These are phyloP conservation scores for Solanum verrucosum DNA, from an alignment of 257 asterid genomes.

Conservation along the genomic window DNA sequence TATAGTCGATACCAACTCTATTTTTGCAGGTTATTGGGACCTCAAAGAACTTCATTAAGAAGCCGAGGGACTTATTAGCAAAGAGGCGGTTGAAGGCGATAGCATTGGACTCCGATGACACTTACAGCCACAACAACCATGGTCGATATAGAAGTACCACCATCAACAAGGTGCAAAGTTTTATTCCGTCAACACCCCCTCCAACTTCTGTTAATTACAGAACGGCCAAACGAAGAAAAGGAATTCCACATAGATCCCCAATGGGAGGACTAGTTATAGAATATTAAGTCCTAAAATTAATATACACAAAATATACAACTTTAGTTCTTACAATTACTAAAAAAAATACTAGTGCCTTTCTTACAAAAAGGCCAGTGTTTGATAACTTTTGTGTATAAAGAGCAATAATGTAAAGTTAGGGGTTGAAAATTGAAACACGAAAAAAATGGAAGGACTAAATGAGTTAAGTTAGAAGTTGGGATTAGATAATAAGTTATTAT, in stretches of 20 bases:
- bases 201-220: slow-evolving; percentile 17
- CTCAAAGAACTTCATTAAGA: slow-evolving; percentile 24
- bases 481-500: not conserved
- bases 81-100: not conserved
- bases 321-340: not conserved
- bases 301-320: not conserved
- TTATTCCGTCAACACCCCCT: slow-evolving; percentile 26
- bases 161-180: slow-evolving; percentile 10
- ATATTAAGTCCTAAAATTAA: not conserved
- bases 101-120: slow-evolving; percentile 20
- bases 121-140: slow-evolving; percentile 2
- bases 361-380: slow-evolving; percentile 1
- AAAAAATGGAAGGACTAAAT: not conserved
- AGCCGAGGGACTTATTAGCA: not conserved
- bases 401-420: not conserved
- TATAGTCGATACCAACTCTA: not conserved
- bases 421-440: not conserved
- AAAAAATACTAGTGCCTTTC: not conserved
- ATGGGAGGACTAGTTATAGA: slow-evolving; percentile 21
- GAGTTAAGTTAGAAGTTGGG: not conserved
- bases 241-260: slow-evolving; percentile 29
- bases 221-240: slow-evolving; percentile 22
- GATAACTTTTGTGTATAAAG: not conserved
- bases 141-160: not conserved
- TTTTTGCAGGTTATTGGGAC: slow-evolving; percentile 36